A percentile compares a stretch with the other conserved stretches of the same genome.
phyloP scores from a whole-genome alignment of 495 filamentous ascomycete genomes.

The Aspergillus egyptiacus region DNA sequence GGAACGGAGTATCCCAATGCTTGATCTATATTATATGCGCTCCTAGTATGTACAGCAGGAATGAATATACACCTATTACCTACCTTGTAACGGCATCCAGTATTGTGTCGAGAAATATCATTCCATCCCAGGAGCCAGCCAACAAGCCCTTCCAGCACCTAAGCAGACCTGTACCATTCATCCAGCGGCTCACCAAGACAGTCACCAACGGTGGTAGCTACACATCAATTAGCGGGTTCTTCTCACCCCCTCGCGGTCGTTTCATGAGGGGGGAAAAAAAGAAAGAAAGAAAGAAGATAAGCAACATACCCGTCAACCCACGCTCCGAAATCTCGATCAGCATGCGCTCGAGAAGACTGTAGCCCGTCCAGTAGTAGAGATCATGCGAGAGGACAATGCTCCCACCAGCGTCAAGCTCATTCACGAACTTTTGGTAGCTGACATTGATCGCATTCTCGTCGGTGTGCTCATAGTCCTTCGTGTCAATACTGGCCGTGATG shows the following conservation, averaged over 20 bases:
- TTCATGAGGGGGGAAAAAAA: no score
- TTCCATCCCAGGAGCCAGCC: no score
- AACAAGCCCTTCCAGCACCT: no score
- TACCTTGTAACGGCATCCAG: no score
- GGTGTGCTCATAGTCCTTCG: slow-evolving; percentile 40
- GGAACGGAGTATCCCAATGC: no score
- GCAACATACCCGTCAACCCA: slow-evolving; percentile 29
- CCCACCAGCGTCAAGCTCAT: slow-evolving; percentile 26
- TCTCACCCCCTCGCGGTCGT: not conserved
- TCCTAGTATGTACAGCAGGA: no score
- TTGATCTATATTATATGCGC: no score
- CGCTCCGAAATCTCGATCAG: slow-evolving; percentile 25
- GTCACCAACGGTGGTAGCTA: slow-evolving; percentile 63
- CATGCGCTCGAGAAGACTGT: slow-evolving; percentile 31
- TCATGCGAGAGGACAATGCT: slow-evolving; percentile 43
- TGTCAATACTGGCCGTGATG: slow-evolving; percentile 39
- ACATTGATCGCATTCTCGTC: slow-evolving; percentile 18
- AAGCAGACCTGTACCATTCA: slow-evolving; percentile 55
- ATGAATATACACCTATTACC: no score
- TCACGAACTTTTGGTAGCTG: slow-evolving; percentile 28
- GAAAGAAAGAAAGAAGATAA: slow-evolving; percentile 1
- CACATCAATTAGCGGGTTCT: slow-evolving; percentile 36
- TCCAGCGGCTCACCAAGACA: slow-evolving; percentile 61
- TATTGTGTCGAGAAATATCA: no score
- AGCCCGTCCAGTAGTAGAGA: slow-evolving; percentile 38